Percentiles rank a stretch among this genome's conserved stretches.
phyloP scores from a whole-genome alignment of 1,139 yeast species.

The Kodamaea sp. region DNA sequence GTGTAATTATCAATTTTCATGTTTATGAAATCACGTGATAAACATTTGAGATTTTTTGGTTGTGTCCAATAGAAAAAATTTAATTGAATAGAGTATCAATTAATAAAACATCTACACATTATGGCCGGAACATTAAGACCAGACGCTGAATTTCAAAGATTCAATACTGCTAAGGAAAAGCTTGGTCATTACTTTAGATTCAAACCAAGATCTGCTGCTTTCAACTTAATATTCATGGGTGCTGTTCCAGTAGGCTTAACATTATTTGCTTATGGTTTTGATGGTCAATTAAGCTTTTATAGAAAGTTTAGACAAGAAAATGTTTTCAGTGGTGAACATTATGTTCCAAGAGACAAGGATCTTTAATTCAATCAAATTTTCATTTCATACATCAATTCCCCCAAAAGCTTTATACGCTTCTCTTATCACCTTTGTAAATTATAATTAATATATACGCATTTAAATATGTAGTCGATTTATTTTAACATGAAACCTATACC shows the following conservation, averaged over 20 bases:
- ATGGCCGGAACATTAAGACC: constrained; percentile 49
- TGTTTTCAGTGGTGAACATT: constrained; percentile 36
- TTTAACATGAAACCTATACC: no score
- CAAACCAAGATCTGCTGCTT: constrained; percentile 37
- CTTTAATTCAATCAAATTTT: constrained; percentile 21
- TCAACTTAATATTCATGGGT: constrained; percentile 39
- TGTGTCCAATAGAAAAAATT: background rate
- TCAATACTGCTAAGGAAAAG: constrained; percentile 43
- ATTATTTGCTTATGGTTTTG: constrained; percentile 35
- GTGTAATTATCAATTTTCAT: background rate
- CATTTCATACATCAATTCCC: background rate
- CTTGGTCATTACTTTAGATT: constrained; percentile 44
- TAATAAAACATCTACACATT: constrained; percentile 1
- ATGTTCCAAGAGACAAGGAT: constrained; percentile 46
- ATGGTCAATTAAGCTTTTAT: constrained; percentile 33
- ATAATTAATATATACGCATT: constrained; percentile 7
- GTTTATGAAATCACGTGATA: background rate
- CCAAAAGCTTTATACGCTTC: no score
- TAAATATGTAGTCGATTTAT: no score
- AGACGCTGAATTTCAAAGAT: constrained; percentile 42
- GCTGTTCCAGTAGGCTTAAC: constrained; percentile 37
- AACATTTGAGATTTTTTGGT: background rate
- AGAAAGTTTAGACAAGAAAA: constrained; percentile 37
- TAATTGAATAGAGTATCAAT: background rate
- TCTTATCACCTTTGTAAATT: background rate